Evolutionary conservation across 75 land plant genomes (phyloP).

Genomic region (Adiantum capillusveneris): DNA sequence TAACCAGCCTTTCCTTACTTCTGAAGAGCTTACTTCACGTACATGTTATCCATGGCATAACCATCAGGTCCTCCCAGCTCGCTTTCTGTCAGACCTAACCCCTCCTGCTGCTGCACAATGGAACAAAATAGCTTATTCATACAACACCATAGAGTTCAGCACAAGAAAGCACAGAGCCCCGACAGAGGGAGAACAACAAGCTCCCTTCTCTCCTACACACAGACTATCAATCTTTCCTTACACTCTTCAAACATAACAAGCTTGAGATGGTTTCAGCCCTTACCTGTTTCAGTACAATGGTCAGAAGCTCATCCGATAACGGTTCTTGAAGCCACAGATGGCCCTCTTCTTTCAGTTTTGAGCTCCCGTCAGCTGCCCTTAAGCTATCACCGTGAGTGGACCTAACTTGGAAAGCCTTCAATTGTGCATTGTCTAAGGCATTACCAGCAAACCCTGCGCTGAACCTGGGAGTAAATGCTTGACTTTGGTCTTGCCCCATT

Average conservation of each 20-base stretch:
- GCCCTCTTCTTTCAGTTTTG: slow-evolving; percentile 5
- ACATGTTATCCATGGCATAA: slow-evolving; percentile 1
- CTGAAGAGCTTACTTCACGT: background rate
- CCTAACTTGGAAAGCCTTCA: background rate
- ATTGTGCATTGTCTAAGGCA: background rate
- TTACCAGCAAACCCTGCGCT: background rate
- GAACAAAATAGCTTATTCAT: too few species aligned
- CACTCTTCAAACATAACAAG: too few species aligned
- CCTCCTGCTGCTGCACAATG: background rate
- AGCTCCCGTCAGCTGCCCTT: slow-evolving; percentile 5
- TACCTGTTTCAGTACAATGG: slow-evolving; percentile 4
- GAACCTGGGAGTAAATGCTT: background rate
- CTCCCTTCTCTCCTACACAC: too few species aligned
- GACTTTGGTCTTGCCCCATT: background rate
- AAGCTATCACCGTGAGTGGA: background rate
- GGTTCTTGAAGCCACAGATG: background rate
- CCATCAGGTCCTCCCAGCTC: background rate
- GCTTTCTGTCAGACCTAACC: background rate
- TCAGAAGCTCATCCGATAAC: slow-evolving; percentile 3
- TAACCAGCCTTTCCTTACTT: too few species aligned
- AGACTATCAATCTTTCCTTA: too few species aligned
- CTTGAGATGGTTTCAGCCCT: background rate
- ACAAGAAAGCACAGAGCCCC: too few species aligned
- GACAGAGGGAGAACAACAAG: too few species aligned
- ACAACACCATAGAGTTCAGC: too few species aligned